A percentile compares a stretch with the other conserved stretches of the same genome.
Conservation (phyloP, 78 protist genomes). For the Blattamonas nauphoetae region DNA sequence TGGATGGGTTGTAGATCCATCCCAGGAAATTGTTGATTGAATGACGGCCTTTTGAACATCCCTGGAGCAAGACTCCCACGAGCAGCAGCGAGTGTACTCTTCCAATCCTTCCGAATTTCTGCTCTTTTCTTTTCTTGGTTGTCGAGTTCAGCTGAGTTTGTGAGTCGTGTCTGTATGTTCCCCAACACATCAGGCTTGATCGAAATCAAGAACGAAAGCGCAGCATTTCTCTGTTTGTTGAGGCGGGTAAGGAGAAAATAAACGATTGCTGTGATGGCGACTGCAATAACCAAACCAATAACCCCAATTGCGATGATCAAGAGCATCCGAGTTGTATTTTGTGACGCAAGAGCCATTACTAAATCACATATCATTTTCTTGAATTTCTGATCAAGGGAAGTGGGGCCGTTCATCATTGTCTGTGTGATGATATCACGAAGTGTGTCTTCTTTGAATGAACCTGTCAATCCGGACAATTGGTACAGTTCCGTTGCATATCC, state of each 20-base stretch:
- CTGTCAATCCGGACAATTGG: not conserved
- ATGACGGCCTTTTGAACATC: too few relatives aligned
- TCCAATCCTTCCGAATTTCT: too few relatives aligned
- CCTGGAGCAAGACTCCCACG: too few relatives aligned
- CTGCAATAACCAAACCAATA: not conserved
- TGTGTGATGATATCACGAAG: not conserved
- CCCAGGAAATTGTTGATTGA: too few relatives aligned
- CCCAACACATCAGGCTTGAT: not conserved
- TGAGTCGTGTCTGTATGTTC: not conserved
- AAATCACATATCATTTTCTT: not conserved
- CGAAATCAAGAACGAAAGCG: not conserved
- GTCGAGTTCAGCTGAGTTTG: not conserved
- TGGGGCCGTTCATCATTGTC: not conserved
- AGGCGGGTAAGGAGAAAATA: not conserved
- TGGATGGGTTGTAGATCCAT: too few relatives aligned
- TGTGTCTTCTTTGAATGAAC: too few relatives aligned
- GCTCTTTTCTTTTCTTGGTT: too few relatives aligned
- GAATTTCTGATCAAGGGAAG: not conserved
- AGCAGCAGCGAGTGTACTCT: too few relatives aligned
- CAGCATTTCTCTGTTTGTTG: not conserved
- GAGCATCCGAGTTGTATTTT: not conserved
- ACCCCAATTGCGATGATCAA: not conserved
- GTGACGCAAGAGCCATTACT: not conserved
- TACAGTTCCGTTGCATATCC: not conserved
- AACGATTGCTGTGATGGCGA: not conserved